These are phyloP conservation scores for Eimeria acervulina DNA, from an alignment of 169 alveolate genomes.

Conservation along the genomic window DNA sequence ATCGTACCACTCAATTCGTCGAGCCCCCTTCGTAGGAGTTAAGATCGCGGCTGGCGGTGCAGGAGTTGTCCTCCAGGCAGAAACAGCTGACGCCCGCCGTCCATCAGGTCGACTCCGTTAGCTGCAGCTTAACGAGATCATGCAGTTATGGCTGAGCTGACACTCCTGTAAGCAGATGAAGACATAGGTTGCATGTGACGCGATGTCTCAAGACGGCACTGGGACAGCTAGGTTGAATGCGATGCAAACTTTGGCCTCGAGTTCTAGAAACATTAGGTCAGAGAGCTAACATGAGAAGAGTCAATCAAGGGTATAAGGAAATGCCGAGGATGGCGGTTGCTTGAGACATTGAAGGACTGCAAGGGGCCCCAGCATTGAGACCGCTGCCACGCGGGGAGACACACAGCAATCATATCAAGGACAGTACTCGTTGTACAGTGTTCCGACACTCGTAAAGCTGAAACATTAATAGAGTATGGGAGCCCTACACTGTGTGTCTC, in stretches of 20 bases:
- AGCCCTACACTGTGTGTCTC: background rate
- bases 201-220: background rate
- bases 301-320: conserved; percentile 11
- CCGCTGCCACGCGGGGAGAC: conserved; percentile 62
- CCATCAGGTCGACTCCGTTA: background rate
- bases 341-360: background rate
- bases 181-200: background rate
- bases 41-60: background rate
- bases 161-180: background rate
- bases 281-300: background rate
- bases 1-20: background rate
- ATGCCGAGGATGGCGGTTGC: background rate
- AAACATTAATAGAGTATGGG: background rate
- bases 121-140: background rate
- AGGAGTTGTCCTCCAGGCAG: background rate
- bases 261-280: background rate
- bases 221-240: background rate
- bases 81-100: background rate
- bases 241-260: background rate
- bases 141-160: background rate
- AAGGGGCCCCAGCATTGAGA: conserved; percentile 71
- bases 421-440: background rate
- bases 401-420: background rate
- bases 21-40: background rate
- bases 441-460: background rate